phyloP scores from a whole-genome alignment of 2,329 filamentous ascomycete species.

The Elsinoe australis region DNA sequence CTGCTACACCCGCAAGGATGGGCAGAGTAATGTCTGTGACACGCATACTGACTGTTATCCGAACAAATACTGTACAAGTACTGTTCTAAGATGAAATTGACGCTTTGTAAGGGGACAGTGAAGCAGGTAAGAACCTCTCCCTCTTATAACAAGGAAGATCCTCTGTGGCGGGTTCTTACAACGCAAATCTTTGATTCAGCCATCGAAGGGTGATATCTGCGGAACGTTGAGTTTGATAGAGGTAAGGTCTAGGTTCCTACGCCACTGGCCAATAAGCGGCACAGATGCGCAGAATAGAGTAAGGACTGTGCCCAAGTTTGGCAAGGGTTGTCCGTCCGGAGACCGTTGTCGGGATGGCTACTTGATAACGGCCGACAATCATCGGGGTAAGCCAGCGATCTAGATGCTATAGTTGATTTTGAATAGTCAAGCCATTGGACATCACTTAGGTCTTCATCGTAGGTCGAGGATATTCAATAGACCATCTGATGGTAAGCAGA shows the following conservation, averaged over 20 bases:
- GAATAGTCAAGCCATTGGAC: too few species aligned
- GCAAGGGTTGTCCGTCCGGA: background rate
- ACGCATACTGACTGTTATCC: conserved; percentile 12
- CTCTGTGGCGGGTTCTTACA: background rate
- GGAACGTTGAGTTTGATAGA: conserved; percentile 1
- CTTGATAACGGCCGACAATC: background rate
- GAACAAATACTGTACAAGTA: background rate
- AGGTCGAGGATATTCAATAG: too few species aligned
- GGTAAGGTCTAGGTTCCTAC: background rate
- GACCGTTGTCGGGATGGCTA: background rate
- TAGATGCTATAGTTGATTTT: too few species aligned
- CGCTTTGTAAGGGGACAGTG: background rate
- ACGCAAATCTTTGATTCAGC: conserved; percentile 10
- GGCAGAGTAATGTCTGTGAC: conserved; percentile 8
- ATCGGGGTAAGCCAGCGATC: background rate
- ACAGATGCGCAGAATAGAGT: too few species aligned
- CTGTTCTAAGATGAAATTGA: background rate
- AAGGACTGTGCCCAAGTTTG: background rate
- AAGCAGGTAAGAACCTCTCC: background rate
- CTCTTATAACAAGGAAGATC: conserved; percentile 4
- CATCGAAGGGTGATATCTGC: background rate
- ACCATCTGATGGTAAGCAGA: too few species aligned
- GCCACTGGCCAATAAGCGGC: conserved; percentile 3
- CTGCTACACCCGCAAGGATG: conserved; percentile 17
- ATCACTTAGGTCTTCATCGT: too few species aligned